Percentiles rank a stretch among this genome's conserved stretches.
Conservation (phyloP, 768 basidiomycete genomes). For the Auriscalpium vulgare region DNA sequence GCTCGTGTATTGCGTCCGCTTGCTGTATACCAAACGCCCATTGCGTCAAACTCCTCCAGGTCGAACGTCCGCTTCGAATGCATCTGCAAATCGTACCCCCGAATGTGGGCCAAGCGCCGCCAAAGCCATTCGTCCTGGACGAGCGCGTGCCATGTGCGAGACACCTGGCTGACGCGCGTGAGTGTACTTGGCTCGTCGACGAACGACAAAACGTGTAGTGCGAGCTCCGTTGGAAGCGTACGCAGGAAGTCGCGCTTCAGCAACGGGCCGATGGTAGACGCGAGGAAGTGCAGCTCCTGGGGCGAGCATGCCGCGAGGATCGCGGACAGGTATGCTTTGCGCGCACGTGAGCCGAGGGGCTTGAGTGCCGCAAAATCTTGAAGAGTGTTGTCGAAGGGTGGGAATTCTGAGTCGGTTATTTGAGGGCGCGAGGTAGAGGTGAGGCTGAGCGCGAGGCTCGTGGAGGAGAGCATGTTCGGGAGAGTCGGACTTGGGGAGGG, state of each 20-base stretch:
- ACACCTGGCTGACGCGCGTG: slow-evolving; percentile 8
- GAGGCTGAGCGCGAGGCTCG: background rate
- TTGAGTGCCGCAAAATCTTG: slow-evolving; percentile 2
- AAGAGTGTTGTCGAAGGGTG: background rate
- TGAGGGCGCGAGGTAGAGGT: background rate
- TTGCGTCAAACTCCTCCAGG: slow-evolving; percentile 2
- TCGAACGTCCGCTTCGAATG: slow-evolving; percentile 5
- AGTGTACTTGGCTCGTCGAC: slow-evolving; percentile 13
- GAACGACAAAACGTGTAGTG: slow-evolving; percentile 12
- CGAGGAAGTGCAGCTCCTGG: slow-evolving; percentile 11
- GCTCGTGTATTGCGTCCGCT: background rate
- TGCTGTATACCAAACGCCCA: background rate
- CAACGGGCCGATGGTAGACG: slow-evolving; percentile 11
- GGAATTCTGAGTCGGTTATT: background rate
- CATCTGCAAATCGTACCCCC: slow-evolving; percentile 3
- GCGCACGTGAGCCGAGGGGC: background rate
- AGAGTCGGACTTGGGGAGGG: slow-evolving; percentile 14
- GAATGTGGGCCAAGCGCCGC: slow-evolving; percentile 5
- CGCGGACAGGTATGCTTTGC: slow-evolving; percentile 8
- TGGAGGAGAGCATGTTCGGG: background rate
- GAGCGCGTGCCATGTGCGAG: slow-evolving; percentile 13
- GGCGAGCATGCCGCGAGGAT: slow-evolving; percentile 9
- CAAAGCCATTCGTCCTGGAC: slow-evolving; percentile 11
- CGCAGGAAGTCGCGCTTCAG: slow-evolving; percentile 15
- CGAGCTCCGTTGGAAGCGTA: slow-evolving; percentile 13